Base-by-base conservation (phyloP, 352 stramenopile species). In the Phytophthora citricola region DNA sequence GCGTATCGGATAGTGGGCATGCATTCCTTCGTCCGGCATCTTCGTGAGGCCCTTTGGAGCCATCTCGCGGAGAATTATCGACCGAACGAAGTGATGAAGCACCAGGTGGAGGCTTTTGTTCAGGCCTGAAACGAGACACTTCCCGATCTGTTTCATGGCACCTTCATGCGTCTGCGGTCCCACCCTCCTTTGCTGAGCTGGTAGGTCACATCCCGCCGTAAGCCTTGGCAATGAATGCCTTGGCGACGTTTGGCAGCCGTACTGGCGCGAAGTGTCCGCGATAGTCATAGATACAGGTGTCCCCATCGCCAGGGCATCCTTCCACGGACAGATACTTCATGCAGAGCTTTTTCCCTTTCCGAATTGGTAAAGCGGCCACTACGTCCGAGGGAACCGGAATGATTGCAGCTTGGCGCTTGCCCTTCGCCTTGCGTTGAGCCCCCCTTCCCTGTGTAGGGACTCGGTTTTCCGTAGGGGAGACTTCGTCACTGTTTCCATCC, bases 301-400 rank as follows among this genome's bases (percentile, higher is more conserved):
- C 40, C 6, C 50, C 32, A 5, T 54, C 40, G 0, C 49, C 58
- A 12, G 41, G 49, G 12, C 41, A 67, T 11, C 59, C 41, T 24
- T 60, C 40, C 0, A 44, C 20, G 0, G 59, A 61, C 6, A 54
- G 27, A 48, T 46, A 61, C 41, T 45, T 55, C 44, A 67, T 61
- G 24, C 59, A 67, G 3, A 67, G 24, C 22, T 44, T 46, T 60
- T 67, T n/a, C 9, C 43, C 50, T 32, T 52, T 41, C 26, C 51
- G 27, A 31, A 60, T 61, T 2, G 43, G 50, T 17, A 61, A 22
- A 1, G 59, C 59, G 0, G 43, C 26, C 7, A 67, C 31, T 6
- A 64, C 57, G n/a, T 9, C 26, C 8, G 27, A 40, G 1, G 22
- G 15, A 2, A 51, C 47, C 4, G 17, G 24, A 12, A 43, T 48